Percentiles rank a stretch among this genome's conserved stretches.
phyloP scores from a whole-genome alignment of 2,329 filamentous ascomycete species.

The Ceratocystis destructans region DNA sequence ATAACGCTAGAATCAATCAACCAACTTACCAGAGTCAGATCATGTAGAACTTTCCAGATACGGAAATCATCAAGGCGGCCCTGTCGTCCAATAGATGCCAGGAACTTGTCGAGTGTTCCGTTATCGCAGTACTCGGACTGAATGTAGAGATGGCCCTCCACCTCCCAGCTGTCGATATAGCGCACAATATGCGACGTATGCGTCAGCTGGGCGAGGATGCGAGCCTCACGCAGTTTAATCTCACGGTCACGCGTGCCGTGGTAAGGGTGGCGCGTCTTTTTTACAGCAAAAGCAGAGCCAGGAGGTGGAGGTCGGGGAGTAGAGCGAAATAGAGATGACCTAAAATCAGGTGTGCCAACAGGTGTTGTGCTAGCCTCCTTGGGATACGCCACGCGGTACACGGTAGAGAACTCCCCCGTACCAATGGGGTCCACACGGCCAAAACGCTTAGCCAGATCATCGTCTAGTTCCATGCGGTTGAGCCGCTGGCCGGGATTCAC shows the following conservation, averaged over 20 bases:
- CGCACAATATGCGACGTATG: conserved; percentile 75
- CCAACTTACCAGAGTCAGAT: conserved; percentile 60
- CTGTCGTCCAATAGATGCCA: conserved; percentile 67
- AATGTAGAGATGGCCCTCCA: conserved; percentile 76
- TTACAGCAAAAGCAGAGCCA: conserved; percentile 70
- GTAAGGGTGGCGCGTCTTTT: conserved; percentile 76
- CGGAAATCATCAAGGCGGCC: conserved; percentile 90
- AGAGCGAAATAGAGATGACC: conserved; percentile 32
- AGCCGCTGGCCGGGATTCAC: conserved; percentile 52
- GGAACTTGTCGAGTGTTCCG: conserved; percentile 75
- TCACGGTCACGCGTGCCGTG: conserved; percentile 67
- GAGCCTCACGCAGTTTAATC: conserved; percentile 70
- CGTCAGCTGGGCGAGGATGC: conserved; percentile 60
- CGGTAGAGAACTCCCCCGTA: conserved; percentile 83
- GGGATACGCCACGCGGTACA: conserved; percentile 57
- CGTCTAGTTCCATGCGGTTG: conserved; percentile 53
- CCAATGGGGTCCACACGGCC: conserved; percentile 68
- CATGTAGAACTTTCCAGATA: conserved; percentile 94
- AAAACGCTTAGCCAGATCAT: conserved; percentile 60
- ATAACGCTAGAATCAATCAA: not conserved
- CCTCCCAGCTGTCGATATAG: conserved; percentile 78
- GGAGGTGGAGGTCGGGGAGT: conserved; percentile 40
- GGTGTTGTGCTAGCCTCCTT: conserved; percentile 22
- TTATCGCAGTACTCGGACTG: conserved; percentile 96
- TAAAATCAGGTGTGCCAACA: conserved; percentile 18